Percentiles rank a stretch among this genome's conserved stretches.
Conservation (phyloP, 73 alveolate species). For the Paraurostyla sp. region DNA sequence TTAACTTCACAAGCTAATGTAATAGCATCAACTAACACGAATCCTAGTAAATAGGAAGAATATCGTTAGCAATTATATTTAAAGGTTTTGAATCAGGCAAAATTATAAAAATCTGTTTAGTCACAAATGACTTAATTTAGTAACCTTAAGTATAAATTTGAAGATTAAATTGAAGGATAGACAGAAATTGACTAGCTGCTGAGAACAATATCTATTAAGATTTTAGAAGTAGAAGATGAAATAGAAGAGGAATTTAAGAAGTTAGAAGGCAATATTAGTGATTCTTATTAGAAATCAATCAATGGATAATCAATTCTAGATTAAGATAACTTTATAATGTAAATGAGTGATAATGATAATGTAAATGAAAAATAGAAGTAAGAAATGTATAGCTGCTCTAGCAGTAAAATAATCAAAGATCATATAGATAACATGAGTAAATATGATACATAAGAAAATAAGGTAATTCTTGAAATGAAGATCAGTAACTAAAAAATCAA, state of each 20-base stretch:
- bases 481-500: not conserved
- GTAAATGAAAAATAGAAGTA: not conserved
- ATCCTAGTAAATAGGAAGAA: no score
- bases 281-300: constrained; percentile 15
- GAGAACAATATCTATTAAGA: not conserved
- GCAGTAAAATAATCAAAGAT: not conserved
- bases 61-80: no score
- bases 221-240: constrained; percentile 6
- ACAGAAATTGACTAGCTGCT: not conserved
- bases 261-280: not conserved
- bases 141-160: not conserved
- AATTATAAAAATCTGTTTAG: no score
- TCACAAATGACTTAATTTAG: not conserved
- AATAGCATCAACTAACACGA: no score
- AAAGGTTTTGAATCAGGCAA: no score
- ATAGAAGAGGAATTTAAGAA: not conserved
- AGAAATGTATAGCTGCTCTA: not conserved
- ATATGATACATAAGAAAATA: not conserved
- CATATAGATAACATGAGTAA: not conserved
- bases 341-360: not conserved
- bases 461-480: constrained; percentile 15
- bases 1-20: not conserved
- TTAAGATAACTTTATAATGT: not conserved
- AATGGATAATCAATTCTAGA: not conserved
- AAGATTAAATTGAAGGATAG: not conserved